Percentiles rank a stretch among this genome's conserved stretches.
phyloP scores from a whole-genome alignment of 106 monocot species.

The Hemerocallis citrina region DNA sequence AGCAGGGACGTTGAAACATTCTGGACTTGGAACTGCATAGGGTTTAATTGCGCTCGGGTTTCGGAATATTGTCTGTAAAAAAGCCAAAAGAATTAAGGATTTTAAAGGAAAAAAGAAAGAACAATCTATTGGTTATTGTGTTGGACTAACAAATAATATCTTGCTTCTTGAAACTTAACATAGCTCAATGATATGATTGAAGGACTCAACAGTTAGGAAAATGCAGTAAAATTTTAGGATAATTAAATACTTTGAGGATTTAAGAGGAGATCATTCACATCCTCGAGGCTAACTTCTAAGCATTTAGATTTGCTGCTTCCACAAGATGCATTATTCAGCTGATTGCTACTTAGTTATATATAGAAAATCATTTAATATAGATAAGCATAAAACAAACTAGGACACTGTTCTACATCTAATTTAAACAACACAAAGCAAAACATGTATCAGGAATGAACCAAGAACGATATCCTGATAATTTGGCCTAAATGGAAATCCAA shows the following conservation, averaged over 20 bases:
- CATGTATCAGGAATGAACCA: too few species aligned
- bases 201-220: not conserved
- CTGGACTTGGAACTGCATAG: constrained; percentile 72
- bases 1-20: constrained; percentile 84
- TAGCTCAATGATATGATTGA: not conserved
- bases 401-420: too few species aligned
- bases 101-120: not conserved
- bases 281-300: not conserved
- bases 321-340: not conserved
- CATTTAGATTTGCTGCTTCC: not conserved
- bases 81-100: not conserved
- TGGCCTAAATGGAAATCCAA: too few species aligned
- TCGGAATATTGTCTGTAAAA: constrained; percentile 72
- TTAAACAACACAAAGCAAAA: too few species aligned
- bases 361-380: too few species aligned
- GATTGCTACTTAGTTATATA: not conserved
- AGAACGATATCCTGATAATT: too few species aligned
- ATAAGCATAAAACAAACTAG: too few species aligned
- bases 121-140: not conserved
- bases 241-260: not conserved
- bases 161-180: not conserved
- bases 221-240: not conserved
- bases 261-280: not conserved
- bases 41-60: constrained; percentile 68
- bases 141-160: not conserved